These are phyloP conservation scores for Nitzschia sp. DNA, from an alignment of 108 stramenopile genomes.

Conservation along the genomic window DNA sequence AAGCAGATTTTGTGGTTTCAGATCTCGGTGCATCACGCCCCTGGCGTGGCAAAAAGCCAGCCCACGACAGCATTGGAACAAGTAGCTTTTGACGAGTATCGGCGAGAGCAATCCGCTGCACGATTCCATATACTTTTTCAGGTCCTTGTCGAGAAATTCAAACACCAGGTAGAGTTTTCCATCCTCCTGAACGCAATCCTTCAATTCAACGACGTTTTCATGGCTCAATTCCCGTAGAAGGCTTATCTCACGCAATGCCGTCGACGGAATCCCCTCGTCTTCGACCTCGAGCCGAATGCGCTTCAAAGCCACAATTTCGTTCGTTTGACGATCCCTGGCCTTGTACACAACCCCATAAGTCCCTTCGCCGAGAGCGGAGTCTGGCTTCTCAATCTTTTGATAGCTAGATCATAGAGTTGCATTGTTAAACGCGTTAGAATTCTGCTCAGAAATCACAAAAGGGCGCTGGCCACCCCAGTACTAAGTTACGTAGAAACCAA, in stretches of 20 bases:
- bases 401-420: constrained; percentile 59
- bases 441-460: neutral
- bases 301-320: constrained; percentile 97
- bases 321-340: constrained; percentile 82
- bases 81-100: constrained; percentile 82
- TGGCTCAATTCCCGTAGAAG: constrained; percentile 94
- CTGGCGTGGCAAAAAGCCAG: constrained; percentile 96
- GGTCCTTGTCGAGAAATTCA: constrained; percentile 96
- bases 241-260: constrained; percentile 96
- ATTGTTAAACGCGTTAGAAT: constrained; percentile 12
- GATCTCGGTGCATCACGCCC: constrained; percentile 97
- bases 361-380: constrained; percentile 95
- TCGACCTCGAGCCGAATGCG: constrained; percentile 95
- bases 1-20: constrained; percentile 99
- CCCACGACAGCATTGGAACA: constrained; percentile 87
- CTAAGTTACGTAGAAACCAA: neutral
- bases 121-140: constrained; percentile 96
- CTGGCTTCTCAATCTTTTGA: constrained; percentile 95
- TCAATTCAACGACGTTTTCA: constrained; percentile 94
- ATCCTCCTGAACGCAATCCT: constrained; percentile 81
- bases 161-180: constrained; percentile 97
- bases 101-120: constrained; percentile 74
- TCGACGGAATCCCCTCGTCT: constrained; percentile 99
- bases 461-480: too few species aligned
- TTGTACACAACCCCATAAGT: constrained; percentile 94